phyloP scores from a whole-genome alignment of 2,329 filamentous ascomycete species.

The Phialocephala subalpina region DNA sequence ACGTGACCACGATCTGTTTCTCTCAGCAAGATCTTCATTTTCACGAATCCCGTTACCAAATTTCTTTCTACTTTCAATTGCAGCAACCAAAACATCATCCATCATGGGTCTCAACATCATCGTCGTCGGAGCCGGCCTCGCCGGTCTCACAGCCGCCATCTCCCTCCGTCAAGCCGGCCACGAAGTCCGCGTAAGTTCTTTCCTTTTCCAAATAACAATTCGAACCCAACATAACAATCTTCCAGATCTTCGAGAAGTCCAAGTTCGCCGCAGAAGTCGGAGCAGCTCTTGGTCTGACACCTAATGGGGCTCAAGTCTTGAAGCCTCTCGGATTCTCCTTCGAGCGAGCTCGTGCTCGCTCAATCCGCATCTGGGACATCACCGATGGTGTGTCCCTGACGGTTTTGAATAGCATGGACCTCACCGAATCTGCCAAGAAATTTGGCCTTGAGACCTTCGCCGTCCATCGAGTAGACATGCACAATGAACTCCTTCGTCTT shows the following conservation, averaged over 20 bases:
- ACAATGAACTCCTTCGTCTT: background rate
- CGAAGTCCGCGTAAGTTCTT: background rate
- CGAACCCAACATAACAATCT: background rate
- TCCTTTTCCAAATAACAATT: background rate
- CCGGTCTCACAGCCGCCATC: constrained; percentile 4
- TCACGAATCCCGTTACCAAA: background rate
- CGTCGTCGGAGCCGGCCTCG: constrained; percentile 6
- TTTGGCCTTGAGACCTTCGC: constrained; percentile 1
- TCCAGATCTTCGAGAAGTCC: constrained; percentile 8
- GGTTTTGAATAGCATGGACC: background rate
- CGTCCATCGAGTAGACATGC: constrained; percentile 1
- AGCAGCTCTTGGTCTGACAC: background rate
- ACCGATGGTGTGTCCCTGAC: background rate
- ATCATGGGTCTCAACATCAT: constrained; percentile 11
- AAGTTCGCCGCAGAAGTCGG: constrained; percentile 3
- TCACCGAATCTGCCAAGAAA: background rate
- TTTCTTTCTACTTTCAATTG: background rate
- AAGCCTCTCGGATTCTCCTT: constrained; percentile 2
- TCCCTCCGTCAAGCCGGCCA: constrained; percentile 3
- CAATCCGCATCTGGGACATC: constrained; percentile 9
- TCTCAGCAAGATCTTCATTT: background rate
- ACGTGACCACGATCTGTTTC: background rate
- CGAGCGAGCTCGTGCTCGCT: background rate
- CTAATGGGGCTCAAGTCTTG: constrained; percentile 4
- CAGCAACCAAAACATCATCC: background rate